Evolutionary conservation across 768 basidiomycete species (phyloP), one percentile per base, ranked within the genome.

Genomic region (Hysterangium stoloniferum): DNA sequence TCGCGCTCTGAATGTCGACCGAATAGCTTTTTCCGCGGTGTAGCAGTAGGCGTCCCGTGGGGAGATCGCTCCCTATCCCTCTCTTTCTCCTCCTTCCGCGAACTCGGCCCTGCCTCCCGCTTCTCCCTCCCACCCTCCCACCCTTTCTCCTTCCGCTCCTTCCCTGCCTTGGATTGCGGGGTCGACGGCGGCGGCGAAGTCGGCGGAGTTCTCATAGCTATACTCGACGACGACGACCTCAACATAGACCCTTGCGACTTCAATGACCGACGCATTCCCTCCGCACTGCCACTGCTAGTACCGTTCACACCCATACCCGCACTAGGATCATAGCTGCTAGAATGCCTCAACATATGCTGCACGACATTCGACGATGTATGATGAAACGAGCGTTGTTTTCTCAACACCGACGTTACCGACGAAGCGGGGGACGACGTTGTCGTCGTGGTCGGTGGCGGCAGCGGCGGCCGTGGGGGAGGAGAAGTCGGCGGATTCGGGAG

Each of bases 351-450:
- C 12, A 22, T 12, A 9, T 25, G 37, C 20, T 11, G 6, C 15
- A 1, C n/a, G 13, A 25, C 49, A 51, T 20, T 38, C 13, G 33
- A 28, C 27, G 29, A 41, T 15, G 49, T 31, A 28, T 51, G 24
- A 42, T 51, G 49, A 17, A 51, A 51, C 20, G 49, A 51, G 27
- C 49, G 49, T 25, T 51, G 49, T 31, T 42, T 51, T 5, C 36
- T 6, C 11, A 41, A 25, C 22, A 12, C 9, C 25, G 28, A 45
- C 28, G 4, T 27, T 45, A 13, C 17, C 17, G 33, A 34, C 17
- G 17, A 9, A 9, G 33, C 33, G 20, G 15, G 25, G 7, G 28
- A 6, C 29, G 27, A 31, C 44, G 3, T 17, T n/a, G n/a, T n/a
- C n/a, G n/a, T n/a, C n/a, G n/a, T n/a, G n/a, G n/a, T n/a, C n/a